Evolutionary conservation across 2,329 filamentous ascomycete genomes (phyloP), one percentile per base, ranked within the genome.

Genomic region (Rasamsonia emersonii): DNA sequence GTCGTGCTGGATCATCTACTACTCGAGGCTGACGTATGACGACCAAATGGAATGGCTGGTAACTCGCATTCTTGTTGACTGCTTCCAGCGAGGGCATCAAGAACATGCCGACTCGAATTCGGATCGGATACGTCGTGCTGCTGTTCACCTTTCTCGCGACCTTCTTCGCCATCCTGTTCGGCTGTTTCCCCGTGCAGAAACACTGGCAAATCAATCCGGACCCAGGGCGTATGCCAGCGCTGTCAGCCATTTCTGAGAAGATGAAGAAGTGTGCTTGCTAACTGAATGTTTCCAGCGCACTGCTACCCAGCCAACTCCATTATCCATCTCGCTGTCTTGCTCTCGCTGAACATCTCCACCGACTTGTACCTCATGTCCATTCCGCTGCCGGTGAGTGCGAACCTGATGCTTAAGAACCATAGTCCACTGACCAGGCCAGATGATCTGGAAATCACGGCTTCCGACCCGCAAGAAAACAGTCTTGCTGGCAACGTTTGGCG

Each of bases 151-250:
- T 68, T 39, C 35, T 75, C 15, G 59, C 59, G 0, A 64, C 65
- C 4, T 51, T 72, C 16, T 54, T 68, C 20, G 65, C 66, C 3
- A 62, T 75, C 18, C 59, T 73, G 8, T 54, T 71, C 3, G 63
- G 64, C 7, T 78, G 74, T 39, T 58, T 59, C 15, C 71, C 72
- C 0, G 63, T 77, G 32, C 40, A 56, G 15, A 63, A 62, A 23
- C 69, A 72, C 43, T 78, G 73, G 72, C 71, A 77, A 46, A 74
- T 77, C 28, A 54, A 66, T 30, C 74, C 74, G 0, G 51, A 77
- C 18, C 73, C 73, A 0, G 71, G 73, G 8, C 64, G 68, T 71
- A 46, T 43, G 67, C 53, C 38, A n/a, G n/a, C n/a, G n/a, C n/a
- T n/a, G n/a, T n/a, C n/a, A n/a, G n/a, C n/a, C n/a, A n/a, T n/a